A percentile compares a stretch with the other conserved stretches of the same genome.
These are phyloP conservation scores for Talaromyces trachyspermus DNA, from an alignment of 495 filamentous ascomycete species.

Conservation along the genomic window DNA sequence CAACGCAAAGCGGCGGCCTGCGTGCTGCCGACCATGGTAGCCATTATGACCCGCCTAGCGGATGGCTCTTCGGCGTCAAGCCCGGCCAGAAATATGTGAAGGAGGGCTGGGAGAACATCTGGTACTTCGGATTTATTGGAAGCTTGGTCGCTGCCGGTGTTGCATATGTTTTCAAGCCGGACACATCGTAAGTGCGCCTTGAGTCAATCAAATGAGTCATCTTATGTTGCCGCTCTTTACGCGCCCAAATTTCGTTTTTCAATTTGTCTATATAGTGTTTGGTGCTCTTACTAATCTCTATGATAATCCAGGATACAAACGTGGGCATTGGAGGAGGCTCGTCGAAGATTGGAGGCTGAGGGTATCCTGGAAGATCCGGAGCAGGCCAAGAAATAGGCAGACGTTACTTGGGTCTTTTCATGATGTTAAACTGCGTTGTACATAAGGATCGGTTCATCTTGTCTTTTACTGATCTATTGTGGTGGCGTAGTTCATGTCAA, in stretches of 20 bases:
- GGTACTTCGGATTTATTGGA: constrained; percentile 87
- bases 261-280: background rate
- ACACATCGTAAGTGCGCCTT: constrained; percentile 76
- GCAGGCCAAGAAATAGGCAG: constrained; percentile 33
- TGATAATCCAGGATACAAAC: constrained; percentile 76
- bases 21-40: constrained; percentile 53
- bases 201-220: background rate
- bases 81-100: constrained; percentile 91
- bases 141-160: constrained; percentile 65
- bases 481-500: constrained; percentile 6
- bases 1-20: constrained; percentile 32
- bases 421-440: constrained; percentile 37
- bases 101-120: constrained; percentile 91
- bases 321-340: constrained; percentile 95
- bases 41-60: constrained; percentile 84
- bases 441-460: constrained; percentile 34
- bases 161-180: constrained; percentile 93
- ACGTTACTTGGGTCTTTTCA: constrained; percentile 11
- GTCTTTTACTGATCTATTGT: constrained; percentile 23
- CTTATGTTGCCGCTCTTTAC: background rate
- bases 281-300: no score
- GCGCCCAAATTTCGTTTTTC: background rate
- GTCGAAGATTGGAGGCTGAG: constrained; percentile 86
- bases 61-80: constrained; percentile 85
- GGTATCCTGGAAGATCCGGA: constrained; percentile 80